Conservation (phyloP, 805 yeast species). For the Hanseniaspora mollemarum region DNA sequence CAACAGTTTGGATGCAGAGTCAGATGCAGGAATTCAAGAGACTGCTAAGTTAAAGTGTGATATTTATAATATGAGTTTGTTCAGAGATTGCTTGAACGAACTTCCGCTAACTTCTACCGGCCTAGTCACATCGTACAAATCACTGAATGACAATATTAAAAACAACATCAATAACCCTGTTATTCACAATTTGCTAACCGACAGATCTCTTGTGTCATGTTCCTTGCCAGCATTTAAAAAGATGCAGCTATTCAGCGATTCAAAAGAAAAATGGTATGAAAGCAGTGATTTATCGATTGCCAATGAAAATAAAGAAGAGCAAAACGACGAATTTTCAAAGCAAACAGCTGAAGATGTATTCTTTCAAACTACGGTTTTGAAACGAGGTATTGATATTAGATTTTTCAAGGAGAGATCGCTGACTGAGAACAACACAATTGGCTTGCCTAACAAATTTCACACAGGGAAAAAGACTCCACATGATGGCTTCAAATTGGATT, state of each 20-base stretch:
- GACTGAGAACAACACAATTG: constrained; percentile 22
- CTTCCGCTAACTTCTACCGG: constrained; percentile 60
- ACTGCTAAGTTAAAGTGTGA: constrained; percentile 37
- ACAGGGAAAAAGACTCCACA: neutral
- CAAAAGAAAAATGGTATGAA: constrained; percentile 21
- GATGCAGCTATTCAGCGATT: constrained; percentile 14
- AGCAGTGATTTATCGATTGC: constrained; percentile 6
- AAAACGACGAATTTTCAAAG: constrained; percentile 11
- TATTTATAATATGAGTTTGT: constrained; percentile 50
- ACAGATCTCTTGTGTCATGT: constrained; percentile 79
- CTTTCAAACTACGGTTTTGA: constrained; percentile 56
- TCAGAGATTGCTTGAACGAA: constrained; percentile 44
- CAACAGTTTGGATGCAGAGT: constrained; percentile 12
- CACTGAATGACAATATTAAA: constrained; percentile 34
- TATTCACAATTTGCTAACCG: constrained; percentile 80
- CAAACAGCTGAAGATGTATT: constrained; percentile 20
- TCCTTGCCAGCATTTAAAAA: constrained; percentile 61
- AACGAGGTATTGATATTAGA: constrained; percentile 49
- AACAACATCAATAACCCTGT: constrained; percentile 53
- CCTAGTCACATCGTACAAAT: constrained; percentile 69
- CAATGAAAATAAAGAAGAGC: neutral
- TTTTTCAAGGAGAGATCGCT: constrained; percentile 23
- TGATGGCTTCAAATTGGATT: constrained; percentile 34
- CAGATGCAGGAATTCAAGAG: constrained; percentile 17
- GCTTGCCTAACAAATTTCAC: constrained; percentile 22